Percentiles rank a stretch among this genome's conserved stretches.
These are phyloP conservation scores for Platanthera guangdongensis DNA, from an alignment of 106 monocot species.

Conservation along the genomic window DNA sequence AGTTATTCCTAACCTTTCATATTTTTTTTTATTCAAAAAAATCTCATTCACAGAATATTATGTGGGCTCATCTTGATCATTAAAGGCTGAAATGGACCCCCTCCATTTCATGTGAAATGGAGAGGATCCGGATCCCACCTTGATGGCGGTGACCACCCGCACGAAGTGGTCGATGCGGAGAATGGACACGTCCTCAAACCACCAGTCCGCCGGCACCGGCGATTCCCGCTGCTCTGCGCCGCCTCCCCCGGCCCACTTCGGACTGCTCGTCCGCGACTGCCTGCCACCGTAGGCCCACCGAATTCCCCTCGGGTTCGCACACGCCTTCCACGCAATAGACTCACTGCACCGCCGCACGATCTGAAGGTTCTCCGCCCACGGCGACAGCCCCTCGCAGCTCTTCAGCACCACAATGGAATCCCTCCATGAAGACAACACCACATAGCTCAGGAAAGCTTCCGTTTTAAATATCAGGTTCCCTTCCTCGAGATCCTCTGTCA, in stretches of 20 bases:
- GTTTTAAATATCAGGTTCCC: constrained; percentile 97
- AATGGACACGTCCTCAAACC: constrained; percentile 84
- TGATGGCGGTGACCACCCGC: constrained; percentile 71
- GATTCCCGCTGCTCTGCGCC: constrained; percentile 21
- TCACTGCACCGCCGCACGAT: constrained; percentile 86
- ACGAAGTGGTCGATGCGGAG: constrained; percentile 88
- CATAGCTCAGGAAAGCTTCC: constrained; percentile 90
- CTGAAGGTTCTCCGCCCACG: constrained; percentile 96
- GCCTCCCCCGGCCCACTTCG: constrained; percentile 59
- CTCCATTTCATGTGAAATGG: too few species aligned
- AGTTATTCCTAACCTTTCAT: too few species aligned
- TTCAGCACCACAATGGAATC: constrained; percentile 82
- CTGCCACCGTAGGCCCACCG: constrained; percentile 74
- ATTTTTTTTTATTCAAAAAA: too few species aligned
- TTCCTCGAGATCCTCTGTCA: constrained; percentile 95
- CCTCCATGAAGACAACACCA: constrained; percentile 82
- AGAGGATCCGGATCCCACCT: too few species aligned
- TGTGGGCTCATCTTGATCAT: too few species aligned
- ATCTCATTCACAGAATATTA: too few species aligned
- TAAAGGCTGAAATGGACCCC: too few species aligned
- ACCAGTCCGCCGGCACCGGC: constrained; percentile 65
- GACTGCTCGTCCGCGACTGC: constrained; percentile 18
- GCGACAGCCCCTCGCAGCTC: constrained; percentile 78
- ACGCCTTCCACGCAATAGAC: constrained; percentile 95
- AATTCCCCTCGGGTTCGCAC: constrained; percentile 62